These are phyloP conservation scores for Ceratobasidium theobromae DNA, from an alignment of 1,284 basidiomycete species.

Conservation along the genomic window DNA sequence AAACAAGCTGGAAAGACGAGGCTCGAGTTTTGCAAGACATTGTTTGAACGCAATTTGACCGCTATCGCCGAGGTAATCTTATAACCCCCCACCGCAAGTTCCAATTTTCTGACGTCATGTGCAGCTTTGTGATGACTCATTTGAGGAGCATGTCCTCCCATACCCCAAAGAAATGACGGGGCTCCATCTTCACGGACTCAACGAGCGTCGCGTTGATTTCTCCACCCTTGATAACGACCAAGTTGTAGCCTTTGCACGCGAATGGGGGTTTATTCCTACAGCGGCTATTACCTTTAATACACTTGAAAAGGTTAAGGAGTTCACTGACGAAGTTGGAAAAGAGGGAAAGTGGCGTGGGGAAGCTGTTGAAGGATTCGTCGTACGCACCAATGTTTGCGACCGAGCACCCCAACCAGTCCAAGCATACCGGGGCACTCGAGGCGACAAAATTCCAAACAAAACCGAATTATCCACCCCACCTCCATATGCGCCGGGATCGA, in stretches of 20 bases:
- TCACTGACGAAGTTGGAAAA: slow-evolving; percentile 69
- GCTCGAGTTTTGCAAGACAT: slow-evolving; percentile 66
- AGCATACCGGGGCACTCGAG: slow-evolving; percentile 43
- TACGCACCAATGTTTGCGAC: slow-evolving; percentile 68
- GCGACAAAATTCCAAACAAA: slow-evolving; percentile 37
- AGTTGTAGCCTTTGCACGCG: slow-evolving; percentile 79
- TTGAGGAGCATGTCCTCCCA: slow-evolving; percentile 95
- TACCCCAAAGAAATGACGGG: slow-evolving; percentile 84
- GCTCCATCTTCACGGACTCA: slow-evolving; percentile 92
- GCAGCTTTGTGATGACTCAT: slow-evolving; percentile 94
- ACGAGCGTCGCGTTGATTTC: slow-evolving; percentile 72
- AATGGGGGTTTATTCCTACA: slow-evolving; percentile 93
- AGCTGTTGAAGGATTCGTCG: slow-evolving; percentile 94
- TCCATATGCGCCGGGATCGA: slow-evolving; percentile 75
- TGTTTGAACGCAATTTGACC: slow-evolving; percentile 87
- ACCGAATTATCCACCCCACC: slow-evolving; percentile 31
- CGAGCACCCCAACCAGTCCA: slow-evolving; percentile 39
- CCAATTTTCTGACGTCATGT: background rate
- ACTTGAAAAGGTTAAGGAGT: slow-evolving; percentile 68
- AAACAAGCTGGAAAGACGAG: slow-evolving; percentile 64
- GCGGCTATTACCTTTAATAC: slow-evolving; percentile 60
- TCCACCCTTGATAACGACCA: slow-evolving; percentile 66
- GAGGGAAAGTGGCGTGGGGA: slow-evolving; percentile 81
- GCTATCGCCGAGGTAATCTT: slow-evolving; percentile 81
- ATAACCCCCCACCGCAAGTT: background rate